phyloP scores from a whole-genome alignment of 306 rosid genomes.

The Vigna angularis region DNA sequence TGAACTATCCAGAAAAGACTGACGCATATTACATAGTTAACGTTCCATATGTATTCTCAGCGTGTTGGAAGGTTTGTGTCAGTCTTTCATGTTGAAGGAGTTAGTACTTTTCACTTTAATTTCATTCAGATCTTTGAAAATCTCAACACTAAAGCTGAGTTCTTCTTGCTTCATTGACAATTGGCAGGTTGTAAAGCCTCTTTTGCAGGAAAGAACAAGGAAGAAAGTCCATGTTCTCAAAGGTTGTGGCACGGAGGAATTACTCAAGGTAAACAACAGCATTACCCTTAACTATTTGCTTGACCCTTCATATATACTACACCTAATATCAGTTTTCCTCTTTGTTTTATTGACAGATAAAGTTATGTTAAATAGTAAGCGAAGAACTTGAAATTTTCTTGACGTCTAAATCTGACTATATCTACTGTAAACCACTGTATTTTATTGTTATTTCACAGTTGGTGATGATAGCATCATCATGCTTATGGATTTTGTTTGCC shows the following conservation, averaged over 20 bases:
- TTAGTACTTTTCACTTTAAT: neutral
- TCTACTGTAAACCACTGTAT: neutral
- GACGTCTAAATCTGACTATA: neutral
- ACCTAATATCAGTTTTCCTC: neutral
- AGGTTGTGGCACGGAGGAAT: constrained; percentile 29
- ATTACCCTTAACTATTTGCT: neutral
- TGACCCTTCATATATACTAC: neutral
- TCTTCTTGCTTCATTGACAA: neutral
- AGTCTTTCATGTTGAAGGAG: neutral
- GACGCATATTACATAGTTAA: constrained; percentile 26
- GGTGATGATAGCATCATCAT: neutral
- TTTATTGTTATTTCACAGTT: neutral
- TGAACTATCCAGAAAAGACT: constrained; percentile 30
- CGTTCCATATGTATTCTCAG: constrained; percentile 21
- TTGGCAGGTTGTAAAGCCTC: constrained; percentile 27
- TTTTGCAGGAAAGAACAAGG: constrained; percentile 31
- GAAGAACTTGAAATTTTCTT: neutral
- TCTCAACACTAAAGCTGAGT: neutral
- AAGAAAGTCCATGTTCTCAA: constrained; percentile 21
- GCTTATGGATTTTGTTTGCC: neutral
- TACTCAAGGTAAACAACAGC: constrained; percentile 12
- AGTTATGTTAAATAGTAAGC: neutral
- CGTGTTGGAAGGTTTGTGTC: constrained; percentile 26
- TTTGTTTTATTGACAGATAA: neutral
- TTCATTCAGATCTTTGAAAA: neutral